Conservation (phyloP, 2,329 filamentous ascomycete species). For the Penicillium sp. region DNA sequence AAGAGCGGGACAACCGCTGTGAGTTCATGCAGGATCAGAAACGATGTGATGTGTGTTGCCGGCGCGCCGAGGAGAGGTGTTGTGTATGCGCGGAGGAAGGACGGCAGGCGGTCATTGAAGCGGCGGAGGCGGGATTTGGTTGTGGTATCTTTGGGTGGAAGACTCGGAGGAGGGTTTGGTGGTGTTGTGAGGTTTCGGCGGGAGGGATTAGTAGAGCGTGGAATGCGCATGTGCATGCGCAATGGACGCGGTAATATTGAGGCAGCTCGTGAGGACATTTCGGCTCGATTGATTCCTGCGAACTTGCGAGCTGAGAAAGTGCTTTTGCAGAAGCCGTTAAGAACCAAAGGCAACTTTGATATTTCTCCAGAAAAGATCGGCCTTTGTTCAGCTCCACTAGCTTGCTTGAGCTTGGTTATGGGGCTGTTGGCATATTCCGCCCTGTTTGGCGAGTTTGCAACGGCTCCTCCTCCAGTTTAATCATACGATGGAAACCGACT, state of each 20-base stretch:
- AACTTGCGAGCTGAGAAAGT: background rate
- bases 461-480: background rate
- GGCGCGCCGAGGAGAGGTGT: slow-evolving; percentile 75
- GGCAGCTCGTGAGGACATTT: background rate
- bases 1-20: slow-evolving; percentile 84
- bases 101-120: slow-evolving; percentile 61
- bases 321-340: background rate
- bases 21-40: slow-evolving; percentile 88
- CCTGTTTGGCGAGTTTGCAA: slow-evolving; percentile 25
- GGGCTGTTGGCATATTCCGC: background rate
- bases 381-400: background rate
- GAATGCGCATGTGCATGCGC: slow-evolving; percentile 18
- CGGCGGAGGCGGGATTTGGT: slow-evolving; percentile 38
- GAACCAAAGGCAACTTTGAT: background rate
- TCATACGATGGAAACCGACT: too few relatives aligned
- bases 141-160: slow-evolving; percentile 31
- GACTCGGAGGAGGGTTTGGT: slow-evolving; percentile 24
- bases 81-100: slow-evolving; percentile 71
- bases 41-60: slow-evolving; percentile 80
- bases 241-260: slow-evolving; percentile 20
- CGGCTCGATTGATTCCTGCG: background rate
- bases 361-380: background rate
- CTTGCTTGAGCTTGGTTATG: background rate
- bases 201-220: slow-evolving; percentile 18
- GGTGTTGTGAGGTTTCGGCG: slow-evolving; percentile 32